Percentiles rank a stretch among this genome's conserved stretches.
Conservation (phyloP, 495 filamentous ascomycete species). For the Aspergillus nidulans region DNA sequence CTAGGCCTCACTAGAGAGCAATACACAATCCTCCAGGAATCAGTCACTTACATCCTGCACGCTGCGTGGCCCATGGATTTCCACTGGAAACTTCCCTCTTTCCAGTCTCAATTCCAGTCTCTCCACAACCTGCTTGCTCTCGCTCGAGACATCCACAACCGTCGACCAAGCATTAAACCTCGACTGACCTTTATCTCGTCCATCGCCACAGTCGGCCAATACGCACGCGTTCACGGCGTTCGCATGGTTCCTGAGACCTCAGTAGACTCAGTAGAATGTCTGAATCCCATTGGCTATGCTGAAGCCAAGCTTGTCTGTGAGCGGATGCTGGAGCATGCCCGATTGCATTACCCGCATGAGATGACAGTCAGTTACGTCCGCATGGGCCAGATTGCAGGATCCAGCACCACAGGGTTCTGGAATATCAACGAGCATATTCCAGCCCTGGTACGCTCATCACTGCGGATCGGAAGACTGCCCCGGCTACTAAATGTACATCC, state of each 20-base stretch:
- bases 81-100: constrained; percentile 36
- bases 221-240: constrained; percentile 2
- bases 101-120: constrained; percentile 43
- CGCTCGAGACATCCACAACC: constrained; percentile 18
- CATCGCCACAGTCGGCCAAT: constrained; percentile 39
- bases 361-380: constrained; percentile 22
- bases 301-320: constrained; percentile 9
- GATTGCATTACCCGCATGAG: neutral
- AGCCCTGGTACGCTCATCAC: constrained; percentile 29
- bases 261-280: neutral
- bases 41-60: constrained; percentile 51
- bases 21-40: constrained; percentile 31
- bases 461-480: constrained; percentile 35
- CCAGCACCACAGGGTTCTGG: constrained; percentile 46
- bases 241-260: neutral
- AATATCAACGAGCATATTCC: constrained; percentile 48
- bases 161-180: neutral
- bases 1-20: constrained; percentile 38
- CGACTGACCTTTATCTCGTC: constrained; percentile 44
- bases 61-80: constrained; percentile 54
- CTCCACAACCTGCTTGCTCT: constrained; percentile 43
- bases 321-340: neutral
- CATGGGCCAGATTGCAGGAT: constrained; percentile 49
- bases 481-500: no score
- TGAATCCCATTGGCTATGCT: neutral